Percentiles rank a stretch among this genome's conserved stretches.
These are phyloP conservation scores for Ganoderma leucocontextum DNA, from an alignment of 1,284 basidiomycete genomes.

Conservation along the genomic window DNA sequence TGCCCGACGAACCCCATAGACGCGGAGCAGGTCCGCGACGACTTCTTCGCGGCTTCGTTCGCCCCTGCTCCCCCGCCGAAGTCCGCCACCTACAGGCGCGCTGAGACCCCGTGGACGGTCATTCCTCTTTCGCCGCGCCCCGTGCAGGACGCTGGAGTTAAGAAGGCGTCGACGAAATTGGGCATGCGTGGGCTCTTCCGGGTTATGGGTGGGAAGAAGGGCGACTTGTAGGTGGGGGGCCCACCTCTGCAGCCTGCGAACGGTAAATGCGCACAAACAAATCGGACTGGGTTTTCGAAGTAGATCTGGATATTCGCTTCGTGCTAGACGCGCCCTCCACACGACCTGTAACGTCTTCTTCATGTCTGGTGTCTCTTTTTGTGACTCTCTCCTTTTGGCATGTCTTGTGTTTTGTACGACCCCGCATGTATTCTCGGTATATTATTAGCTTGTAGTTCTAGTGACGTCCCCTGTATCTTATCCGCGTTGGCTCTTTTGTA, in stretches of 20 bases:
- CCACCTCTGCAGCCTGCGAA: background rate
- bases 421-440: background rate
- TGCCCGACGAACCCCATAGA: constrained; percentile 42
- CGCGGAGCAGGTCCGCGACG: constrained; percentile 34
- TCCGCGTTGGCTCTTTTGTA: constrained; percentile 15
- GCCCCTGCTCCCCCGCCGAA: constrained; percentile 30
- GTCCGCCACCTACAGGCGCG: constrained; percentile 14
- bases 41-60: constrained; percentile 43
- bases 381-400: background rate
- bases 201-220: constrained; percentile 33
- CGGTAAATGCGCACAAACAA: background rate
- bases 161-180: constrained; percentile 26
- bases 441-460: background rate
- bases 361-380: background rate
- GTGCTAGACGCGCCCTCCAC: constrained; percentile 9
- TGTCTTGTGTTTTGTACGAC: background rate
- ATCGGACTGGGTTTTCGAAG: constrained; percentile 12
- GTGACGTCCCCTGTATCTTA: constrained; percentile 16
- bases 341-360: constrained; percentile 11
- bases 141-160: constrained; percentile 10
- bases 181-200: constrained; percentile 32
- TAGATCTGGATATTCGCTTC: constrained; percentile 26
- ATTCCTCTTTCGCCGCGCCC: constrained; percentile 17
- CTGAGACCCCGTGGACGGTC: background rate
- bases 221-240: constrained; percentile 17